phyloP scores from a whole-genome alignment of 805 yeast species.

The Novakomyces olei region DNA sequence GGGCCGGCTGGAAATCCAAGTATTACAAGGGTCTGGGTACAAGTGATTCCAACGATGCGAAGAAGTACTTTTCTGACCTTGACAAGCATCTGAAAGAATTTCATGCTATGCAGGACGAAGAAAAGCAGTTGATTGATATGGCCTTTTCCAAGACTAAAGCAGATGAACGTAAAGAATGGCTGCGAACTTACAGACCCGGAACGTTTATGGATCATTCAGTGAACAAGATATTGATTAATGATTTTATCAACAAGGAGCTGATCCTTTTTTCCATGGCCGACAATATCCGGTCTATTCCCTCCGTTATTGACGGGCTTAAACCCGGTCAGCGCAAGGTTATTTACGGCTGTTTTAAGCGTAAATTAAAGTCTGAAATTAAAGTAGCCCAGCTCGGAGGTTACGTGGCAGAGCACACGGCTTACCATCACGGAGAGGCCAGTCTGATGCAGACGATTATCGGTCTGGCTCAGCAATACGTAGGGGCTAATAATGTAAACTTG shows the following conservation, averaged over 20 bases:
- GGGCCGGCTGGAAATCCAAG: conserved; percentile 70
- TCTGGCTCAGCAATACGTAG: conserved; percentile 84
- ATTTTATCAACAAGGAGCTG: conserved; percentile 84
- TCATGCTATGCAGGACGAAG: conserved; percentile 53
- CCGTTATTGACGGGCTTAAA: conserved; percentile 80
- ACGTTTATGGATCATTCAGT: conserved; percentile 68
- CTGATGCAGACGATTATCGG: conserved; percentile 78
- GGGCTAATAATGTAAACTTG: conserved; percentile 69
- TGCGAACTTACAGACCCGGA: conserved; percentile 76
- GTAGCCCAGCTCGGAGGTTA: conserved; percentile 83
- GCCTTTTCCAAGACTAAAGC: conserved; percentile 91
- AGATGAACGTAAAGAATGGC: conserved; percentile 94
- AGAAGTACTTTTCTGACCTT: conserved; percentile 68
- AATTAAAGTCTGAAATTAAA: conserved; percentile 53
- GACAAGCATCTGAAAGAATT: conserved; percentile 73
- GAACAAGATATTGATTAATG: conserved; percentile 64
- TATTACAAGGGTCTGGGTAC: conserved; percentile 98
- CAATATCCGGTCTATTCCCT: conserved; percentile 84
- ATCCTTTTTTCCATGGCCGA: conserved; percentile 93
- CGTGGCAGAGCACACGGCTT: conserved; percentile 70
- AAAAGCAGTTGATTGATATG: conserved; percentile 56
- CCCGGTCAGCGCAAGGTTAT: conserved; percentile 93
- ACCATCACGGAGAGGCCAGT: conserved; percentile 88
- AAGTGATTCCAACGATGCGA: conserved; percentile 57
- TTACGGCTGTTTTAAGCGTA: conserved; percentile 68